Percentiles rank a stretch among this genome's conserved stretches.
Conservation (phyloP, 805 yeast genomes). For the Teunomyces barrocoloradensis region DNA sequence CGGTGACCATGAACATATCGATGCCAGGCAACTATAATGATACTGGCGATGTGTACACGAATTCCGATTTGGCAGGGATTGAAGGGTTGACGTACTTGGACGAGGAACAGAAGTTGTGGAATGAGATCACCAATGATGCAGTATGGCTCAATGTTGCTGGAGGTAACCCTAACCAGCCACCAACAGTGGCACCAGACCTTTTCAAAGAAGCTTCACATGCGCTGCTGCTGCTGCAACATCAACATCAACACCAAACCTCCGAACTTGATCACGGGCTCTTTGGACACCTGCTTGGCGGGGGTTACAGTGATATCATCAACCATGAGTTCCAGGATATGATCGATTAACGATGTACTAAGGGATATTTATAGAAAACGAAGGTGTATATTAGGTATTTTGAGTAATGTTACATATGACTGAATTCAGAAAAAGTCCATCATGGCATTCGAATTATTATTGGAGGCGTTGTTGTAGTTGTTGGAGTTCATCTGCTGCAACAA, state of each 20-base stretch:
- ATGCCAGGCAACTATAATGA: constrained; percentile 3
- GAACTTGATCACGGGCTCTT: constrained; percentile 1
- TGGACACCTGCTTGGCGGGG: constrained; percentile 17
- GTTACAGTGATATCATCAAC: constrained; percentile 38
- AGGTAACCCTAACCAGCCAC: constrained; percentile 20
- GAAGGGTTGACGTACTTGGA: constrained; percentile 42
- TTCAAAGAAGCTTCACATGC: neutral
- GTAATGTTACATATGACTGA: constrained; percentile 7
- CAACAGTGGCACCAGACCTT: constrained; percentile 4
- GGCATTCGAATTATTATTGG: constrained; percentile 8
- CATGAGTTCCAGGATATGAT: constrained; percentile 32
- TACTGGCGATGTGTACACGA: constrained; percentile 31
- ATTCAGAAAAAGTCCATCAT: constrained; percentile 27
- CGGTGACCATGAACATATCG: constrained; percentile 15
- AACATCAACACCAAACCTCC: neutral
- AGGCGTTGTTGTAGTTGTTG: constrained; percentile 9
- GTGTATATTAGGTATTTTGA: constrained; percentile 2
- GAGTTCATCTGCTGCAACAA: constrained; percentile 29
- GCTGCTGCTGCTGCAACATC: neutral
- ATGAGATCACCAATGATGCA: constrained; percentile 73
- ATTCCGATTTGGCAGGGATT: constrained; percentile 39
- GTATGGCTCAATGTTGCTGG: constrained; percentile 56
- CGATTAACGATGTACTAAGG: constrained; percentile 4
- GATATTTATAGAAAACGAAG: constrained; percentile 2
- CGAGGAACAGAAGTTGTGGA: constrained; percentile 62